phyloP scores from a whole-genome alignment of 2,329 filamentous ascomycete genomes.

The Pseudocercospora pini-densiflorae region DNA sequence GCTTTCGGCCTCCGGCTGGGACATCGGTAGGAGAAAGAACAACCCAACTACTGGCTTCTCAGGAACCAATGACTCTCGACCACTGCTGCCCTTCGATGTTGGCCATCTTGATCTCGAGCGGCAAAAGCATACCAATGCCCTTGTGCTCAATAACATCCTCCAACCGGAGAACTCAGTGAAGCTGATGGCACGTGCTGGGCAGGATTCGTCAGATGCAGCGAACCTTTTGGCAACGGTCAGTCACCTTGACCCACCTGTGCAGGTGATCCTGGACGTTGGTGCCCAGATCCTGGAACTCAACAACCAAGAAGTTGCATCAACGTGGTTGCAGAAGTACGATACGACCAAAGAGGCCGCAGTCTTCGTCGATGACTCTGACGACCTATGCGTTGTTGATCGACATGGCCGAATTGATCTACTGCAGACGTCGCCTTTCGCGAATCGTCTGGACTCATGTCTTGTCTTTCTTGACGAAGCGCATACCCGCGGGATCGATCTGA shows the following conservation, averaged over 20 bases:
- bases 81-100: conserved; percentile 65
- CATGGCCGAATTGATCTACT: conserved; percentile 54
- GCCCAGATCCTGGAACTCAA: conserved; percentile 68
- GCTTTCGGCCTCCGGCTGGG: conserved; percentile 69
- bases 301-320: conserved; percentile 59
- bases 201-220: conserved; percentile 24
- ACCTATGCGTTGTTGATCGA: conserved; percentile 58
- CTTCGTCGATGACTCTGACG: conserved; percentile 62
- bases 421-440: conserved; percentile 61
- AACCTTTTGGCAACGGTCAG: conserved; percentile 54
- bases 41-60: conserved; percentile 68
- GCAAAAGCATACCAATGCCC: conserved; percentile 67
- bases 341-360: conserved; percentile 52
- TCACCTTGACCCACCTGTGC: conserved; percentile 44
- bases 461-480: conserved; percentile 74
- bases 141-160: conserved; percentile 65
- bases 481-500: conserved; percentile 70
- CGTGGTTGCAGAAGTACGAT: conserved; percentile 54
- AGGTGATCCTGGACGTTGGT: conserved; percentile 72
- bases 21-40: conserved; percentile 61
- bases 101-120: conserved; percentile 62
- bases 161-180: conserved; percentile 52
- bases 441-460: conserved; percentile 62
- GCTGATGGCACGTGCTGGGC: conserved; percentile 16
- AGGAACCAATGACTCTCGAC: conserved; percentile 70